These are phyloP conservation scores for Metarhizium humberi DNA, from an alignment of 2,329 filamentous ascomycete genomes.

Conservation along the genomic window DNA sequence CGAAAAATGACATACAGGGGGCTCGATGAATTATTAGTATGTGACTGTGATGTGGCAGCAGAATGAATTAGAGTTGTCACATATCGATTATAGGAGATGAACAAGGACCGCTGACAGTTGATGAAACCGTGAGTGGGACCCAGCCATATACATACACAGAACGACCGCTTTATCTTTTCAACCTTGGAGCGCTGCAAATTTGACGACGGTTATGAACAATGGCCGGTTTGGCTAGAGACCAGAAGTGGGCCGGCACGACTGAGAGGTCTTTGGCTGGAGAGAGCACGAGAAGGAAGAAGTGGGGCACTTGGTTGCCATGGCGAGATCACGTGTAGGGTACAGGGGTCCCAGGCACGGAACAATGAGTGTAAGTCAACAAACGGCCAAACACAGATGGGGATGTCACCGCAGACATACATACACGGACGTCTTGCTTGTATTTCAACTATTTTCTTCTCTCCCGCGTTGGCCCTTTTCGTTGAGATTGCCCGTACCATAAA, in stretches of 20 bases:
- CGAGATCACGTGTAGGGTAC: slow-evolving; percentile 21
- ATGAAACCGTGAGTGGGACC: no score
- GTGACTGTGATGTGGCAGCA: no score
- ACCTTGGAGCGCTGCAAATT: no score
- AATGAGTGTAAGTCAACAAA: slow-evolving; percentile 16
- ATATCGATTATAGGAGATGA: no score
- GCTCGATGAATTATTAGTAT: no score
- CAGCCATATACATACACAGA: no score
- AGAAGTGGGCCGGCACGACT: neutral
- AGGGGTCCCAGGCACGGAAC: neutral
- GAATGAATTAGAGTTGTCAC: no score
- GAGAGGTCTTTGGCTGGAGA: neutral
- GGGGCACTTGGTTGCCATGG: slow-evolving; percentile 18
- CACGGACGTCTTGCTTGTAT: neutral
- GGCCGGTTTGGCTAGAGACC: neutral
- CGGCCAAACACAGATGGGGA: neutral
- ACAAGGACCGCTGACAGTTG: no score
- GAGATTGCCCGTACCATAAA: no score
- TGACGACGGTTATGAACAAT: no score
- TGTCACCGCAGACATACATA: neutral
- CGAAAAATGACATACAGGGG: neutral
- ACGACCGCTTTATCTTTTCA: no score
- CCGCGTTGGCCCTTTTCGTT: neutral
- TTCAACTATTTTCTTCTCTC: neutral
- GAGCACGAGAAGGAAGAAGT: neutral